Conservation (phyloP, 768 basidiomycete genomes). For the Gelatoporia subvermispora region DNA sequence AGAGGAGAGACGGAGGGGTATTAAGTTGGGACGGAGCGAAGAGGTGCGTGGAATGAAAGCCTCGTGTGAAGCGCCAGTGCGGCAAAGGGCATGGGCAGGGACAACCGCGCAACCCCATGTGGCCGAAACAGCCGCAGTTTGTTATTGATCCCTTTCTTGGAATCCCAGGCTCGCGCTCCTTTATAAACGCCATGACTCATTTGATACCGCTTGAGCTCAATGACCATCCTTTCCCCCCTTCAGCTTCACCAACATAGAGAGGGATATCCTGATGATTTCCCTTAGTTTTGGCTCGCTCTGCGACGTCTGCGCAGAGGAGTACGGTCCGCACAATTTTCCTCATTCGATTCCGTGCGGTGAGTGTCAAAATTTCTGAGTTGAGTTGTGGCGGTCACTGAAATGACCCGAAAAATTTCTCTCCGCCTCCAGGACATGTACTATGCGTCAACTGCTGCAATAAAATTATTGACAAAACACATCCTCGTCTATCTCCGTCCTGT, state of each 20-base stretch:
- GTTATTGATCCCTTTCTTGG: conserved; percentile 14
- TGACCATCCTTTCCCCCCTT: conserved; percentile 22
- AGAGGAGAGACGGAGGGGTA: conserved; percentile 12
- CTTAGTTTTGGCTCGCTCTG: conserved; percentile 78
- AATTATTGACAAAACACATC: conserved; percentile 76
- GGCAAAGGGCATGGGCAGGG: conserved; percentile 16
- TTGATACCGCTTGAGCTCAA: conserved; percentile 21
- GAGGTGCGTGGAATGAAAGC: background rate
- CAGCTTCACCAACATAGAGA: conserved; percentile 20
- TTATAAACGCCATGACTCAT: conserved; percentile 24
- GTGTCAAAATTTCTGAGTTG: conserved; percentile 28
- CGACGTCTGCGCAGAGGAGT: conserved; percentile 90
- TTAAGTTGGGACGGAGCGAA: conserved; percentile 17
- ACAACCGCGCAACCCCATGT: conserved; percentile 3
- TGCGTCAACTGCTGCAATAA: conserved; percentile 73
- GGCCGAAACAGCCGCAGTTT: conserved; percentile 7
- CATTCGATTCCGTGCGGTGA: conserved; percentile 81
- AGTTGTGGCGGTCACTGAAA: conserved; percentile 1
- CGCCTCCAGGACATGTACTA: conserved; percentile 65
- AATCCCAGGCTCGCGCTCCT: conserved; percentile 16
- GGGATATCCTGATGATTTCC: conserved; percentile 58
- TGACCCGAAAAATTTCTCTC: conserved; percentile 5
- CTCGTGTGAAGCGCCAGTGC: conserved; percentile 1
- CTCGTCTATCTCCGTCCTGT: conserved; percentile 68
- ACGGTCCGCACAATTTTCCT: conserved; percentile 65